A percentile compares a stretch with the other conserved stretches of the same genome.
Conservation (phyloP, 2,329 filamentous ascomycete genomes). For the Blastomyces emzantsi region DNA sequence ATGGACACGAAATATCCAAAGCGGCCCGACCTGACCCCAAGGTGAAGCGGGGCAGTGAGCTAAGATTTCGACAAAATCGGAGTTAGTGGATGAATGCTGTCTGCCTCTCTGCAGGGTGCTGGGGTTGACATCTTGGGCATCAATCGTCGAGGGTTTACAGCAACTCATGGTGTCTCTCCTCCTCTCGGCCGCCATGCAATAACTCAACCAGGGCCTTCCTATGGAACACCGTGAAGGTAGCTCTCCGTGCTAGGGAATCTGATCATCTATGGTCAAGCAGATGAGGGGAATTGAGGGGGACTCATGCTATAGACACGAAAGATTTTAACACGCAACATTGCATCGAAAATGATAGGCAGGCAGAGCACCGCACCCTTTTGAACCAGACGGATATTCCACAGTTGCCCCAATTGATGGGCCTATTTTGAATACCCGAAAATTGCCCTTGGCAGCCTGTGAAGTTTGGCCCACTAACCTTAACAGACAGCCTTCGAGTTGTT, state of each 20-base stretch:
- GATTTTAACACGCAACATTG: neutral
- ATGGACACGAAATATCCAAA: neutral
- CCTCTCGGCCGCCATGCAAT: neutral
- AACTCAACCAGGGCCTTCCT: neutral
- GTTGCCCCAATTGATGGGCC: conserved; percentile 1
- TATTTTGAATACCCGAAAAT: conserved; percentile 7
- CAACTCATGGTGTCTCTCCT: conserved; percentile 6
- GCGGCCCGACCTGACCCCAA: conserved; percentile 15
- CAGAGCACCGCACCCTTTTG: conserved; percentile 3
- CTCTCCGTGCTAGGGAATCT: neutral
- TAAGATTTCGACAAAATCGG: neutral
- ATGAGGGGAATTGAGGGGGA: neutral
- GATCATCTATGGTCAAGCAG: neutral
- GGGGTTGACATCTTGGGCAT: conserved; percentile 14
- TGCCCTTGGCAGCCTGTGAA: neutral
- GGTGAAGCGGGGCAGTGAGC: conserved; percentile 11
- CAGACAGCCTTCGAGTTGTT: neutral
- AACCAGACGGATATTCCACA: conserved; percentile 7
- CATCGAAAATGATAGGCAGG: conserved; percentile 1
- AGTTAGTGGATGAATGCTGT: conserved; percentile 8
- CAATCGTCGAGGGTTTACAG: conserved; percentile 13
- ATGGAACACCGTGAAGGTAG: neutral
- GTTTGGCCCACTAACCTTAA: conserved; percentile 8
- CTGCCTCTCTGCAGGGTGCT: conserved; percentile 8
- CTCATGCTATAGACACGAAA: neutral